A percentile compares a stretch with the other conserved stretches of the same genome.
phyloP scores from a whole-genome alignment of 2,329 filamentous ascomycete species.

The Aspergillus fischeri region DNA sequence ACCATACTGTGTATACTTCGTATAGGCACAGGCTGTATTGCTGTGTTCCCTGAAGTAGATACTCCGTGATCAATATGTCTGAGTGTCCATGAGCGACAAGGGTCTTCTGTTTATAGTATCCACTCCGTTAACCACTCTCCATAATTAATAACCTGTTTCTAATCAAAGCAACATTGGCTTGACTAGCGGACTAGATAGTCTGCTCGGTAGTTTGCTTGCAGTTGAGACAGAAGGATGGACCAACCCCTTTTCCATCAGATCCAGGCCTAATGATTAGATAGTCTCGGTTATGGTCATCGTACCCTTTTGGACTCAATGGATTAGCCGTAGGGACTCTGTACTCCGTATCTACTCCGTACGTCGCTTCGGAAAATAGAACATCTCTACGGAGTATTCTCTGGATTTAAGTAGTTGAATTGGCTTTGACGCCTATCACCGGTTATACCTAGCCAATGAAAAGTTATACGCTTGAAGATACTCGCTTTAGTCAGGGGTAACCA shows the following conservation, averaged over 20 bases:
- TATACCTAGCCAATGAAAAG: neutral
- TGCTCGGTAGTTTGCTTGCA: neutral
- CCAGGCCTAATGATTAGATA: too few relatives aligned
- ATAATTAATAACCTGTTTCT: neutral
- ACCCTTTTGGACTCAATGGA: neutral
- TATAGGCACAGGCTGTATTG: neutral
- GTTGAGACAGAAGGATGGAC: neutral
- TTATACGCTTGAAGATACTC: slow-evolving; percentile 1
- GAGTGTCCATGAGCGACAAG: neutral
- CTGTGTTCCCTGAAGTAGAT: neutral
- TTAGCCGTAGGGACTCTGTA: neutral
- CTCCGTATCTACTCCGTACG: neutral
- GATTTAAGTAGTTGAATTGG: too few relatives aligned
- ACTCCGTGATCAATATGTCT: neutral
- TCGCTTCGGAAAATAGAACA: neutral
- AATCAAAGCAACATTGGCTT: neutral
- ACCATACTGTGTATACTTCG: too few relatives aligned
- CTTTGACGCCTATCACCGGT: too few relatives aligned
- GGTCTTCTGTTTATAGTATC: neutral
- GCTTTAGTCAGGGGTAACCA: neutral
- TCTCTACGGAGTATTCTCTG: too few relatives aligned
- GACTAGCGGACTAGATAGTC: neutral
- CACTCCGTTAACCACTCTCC: neutral
- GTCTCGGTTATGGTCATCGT: neutral
- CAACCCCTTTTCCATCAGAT: neutral